phyloP scores from a whole-genome alignment of 345 rosid species.

The Diplotaxis tenuifolia region DNA sequence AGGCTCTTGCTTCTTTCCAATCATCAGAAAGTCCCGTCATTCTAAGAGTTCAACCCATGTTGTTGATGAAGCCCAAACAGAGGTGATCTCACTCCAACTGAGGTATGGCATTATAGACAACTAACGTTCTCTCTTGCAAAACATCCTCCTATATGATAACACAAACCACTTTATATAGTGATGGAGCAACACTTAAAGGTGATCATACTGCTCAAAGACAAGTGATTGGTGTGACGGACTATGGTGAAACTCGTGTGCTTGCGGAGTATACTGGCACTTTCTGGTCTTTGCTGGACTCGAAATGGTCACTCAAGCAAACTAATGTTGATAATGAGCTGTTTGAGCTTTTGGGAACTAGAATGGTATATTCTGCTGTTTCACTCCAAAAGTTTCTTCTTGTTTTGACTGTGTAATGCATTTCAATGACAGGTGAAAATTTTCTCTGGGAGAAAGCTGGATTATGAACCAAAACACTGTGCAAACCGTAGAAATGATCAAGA shows the following conservation, averaged over 20 bases:
- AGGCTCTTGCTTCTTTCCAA: conserved; percentile 58
- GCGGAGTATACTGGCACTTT: conserved; percentile 56
- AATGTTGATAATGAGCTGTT: conserved; percentile 44
- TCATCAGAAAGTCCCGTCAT: conserved; percentile 45
- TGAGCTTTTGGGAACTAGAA: conserved; percentile 58
- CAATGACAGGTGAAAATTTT: conserved; percentile 58
- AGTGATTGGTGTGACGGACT: conserved; percentile 49
- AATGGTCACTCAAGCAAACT: conserved; percentile 56
- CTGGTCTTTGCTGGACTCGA: conserved; percentile 72
- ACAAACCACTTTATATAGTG: conserved; percentile 19
- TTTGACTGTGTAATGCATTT: background rate
- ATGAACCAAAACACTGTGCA: conserved; percentile 52
- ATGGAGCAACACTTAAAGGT: conserved; percentile 36
- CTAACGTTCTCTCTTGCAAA: background rate
- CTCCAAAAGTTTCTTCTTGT: background rate
- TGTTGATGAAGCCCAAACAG: conserved; percentile 54
- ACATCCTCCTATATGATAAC: background rate
- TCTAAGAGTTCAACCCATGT: conserved; percentile 47
- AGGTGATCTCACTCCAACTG: conserved; percentile 71
- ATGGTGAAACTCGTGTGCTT: conserved; percentile 54
- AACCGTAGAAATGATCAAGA: conserved; percentile 52
- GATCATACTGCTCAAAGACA: conserved; percentile 40
- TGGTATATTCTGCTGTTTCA: conserved; percentile 46
- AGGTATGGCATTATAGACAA: conserved; percentile 47
- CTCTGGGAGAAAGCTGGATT: conserved; percentile 71